phyloP scores from a whole-genome alignment of 352 stramenopile species.

The Phytophthora macrochlamydospora region DNA sequence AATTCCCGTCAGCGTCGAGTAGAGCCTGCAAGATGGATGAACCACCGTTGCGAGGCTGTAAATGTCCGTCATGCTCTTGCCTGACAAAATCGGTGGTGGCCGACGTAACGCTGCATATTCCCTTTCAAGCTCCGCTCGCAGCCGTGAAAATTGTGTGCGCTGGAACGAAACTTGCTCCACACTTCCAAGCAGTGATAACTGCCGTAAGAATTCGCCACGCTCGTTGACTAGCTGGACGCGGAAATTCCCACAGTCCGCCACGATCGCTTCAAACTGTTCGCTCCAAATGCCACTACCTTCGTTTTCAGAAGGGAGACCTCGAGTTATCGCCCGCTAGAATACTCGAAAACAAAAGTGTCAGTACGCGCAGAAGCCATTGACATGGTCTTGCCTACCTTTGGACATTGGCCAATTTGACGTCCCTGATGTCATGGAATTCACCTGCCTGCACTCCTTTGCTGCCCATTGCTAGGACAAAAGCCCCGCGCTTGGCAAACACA shows the following conservation, averaged over 20 bases:
- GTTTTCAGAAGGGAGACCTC: constrained; percentile 39
- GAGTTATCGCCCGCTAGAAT: constrained; percentile 43
- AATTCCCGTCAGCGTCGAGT: constrained; percentile 36
- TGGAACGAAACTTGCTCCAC: constrained; percentile 49
- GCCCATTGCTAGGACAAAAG: constrained; percentile 53
- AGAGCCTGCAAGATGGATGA: constrained; percentile 47
- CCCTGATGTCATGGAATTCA: constrained; percentile 56
- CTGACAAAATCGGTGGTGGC: constrained; percentile 27
- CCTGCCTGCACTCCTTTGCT: constrained; percentile 36
- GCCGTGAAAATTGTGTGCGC: constrained; percentile 32
- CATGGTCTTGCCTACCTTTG: constrained; percentile 44
- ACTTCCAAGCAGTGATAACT: constrained; percentile 55
- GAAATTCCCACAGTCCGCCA: constrained; percentile 71
- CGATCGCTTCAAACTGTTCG: constrained; percentile 74
- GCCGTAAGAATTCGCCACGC: constrained; percentile 49
- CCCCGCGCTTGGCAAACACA: constrained; percentile 62
- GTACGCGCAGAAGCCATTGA: no score
- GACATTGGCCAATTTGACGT: constrained; percentile 62
- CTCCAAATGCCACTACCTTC: constrained; percentile 39
- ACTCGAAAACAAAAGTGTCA: not conserved
- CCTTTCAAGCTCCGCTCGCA: constrained; percentile 33
- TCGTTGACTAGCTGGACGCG: constrained; percentile 76
- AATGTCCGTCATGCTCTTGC: constrained; percentile 30
- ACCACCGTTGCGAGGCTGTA: constrained; percentile 45
- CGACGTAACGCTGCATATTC: constrained; percentile 35